A percentile compares a stretch with the other conserved stretches of the same genome.
Conservation (phyloP, 345 rosid species). For the Reutealis trisperma region DNA sequence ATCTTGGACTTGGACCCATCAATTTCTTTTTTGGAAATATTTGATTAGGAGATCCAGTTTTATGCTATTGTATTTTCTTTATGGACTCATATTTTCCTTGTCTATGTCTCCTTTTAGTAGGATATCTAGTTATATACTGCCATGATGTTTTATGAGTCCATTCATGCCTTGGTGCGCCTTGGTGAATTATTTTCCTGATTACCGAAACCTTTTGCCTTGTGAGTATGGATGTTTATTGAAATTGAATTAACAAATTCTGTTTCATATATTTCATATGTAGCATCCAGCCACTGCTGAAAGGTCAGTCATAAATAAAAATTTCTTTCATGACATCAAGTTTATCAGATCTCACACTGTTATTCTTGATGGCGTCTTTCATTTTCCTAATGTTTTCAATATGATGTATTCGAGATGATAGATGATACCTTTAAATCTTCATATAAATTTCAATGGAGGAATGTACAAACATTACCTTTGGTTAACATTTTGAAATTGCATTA, state of each 20-base stretch:
- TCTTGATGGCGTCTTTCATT: not conserved
- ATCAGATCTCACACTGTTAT: not conserved
- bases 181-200: not conserved
- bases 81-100: not conserved
- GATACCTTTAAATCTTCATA: not conserved
- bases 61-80: not conserved
- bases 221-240: not conserved
- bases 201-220: not conserved
- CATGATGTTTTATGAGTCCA: not conserved
- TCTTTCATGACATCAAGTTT: not conserved
- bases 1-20: not conserved
- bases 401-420: not conserved
- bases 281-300: constrained; percentile 1
- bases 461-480: not conserved
- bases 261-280: not conserved
- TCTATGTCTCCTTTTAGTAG: not conserved
- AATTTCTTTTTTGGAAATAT: not conserved
- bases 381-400: not conserved
- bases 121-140: not conserved
- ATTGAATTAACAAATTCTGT: not conserved
- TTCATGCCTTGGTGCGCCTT: not conserved
- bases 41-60: not conserved
- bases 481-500: not conserved
- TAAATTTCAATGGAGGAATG: not conserved
- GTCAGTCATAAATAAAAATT: not conserved